These are phyloP conservation scores for Exobasidium rhododendri DNA, from an alignment of 1,284 basidiomycete species.

Conservation along the genomic window DNA sequence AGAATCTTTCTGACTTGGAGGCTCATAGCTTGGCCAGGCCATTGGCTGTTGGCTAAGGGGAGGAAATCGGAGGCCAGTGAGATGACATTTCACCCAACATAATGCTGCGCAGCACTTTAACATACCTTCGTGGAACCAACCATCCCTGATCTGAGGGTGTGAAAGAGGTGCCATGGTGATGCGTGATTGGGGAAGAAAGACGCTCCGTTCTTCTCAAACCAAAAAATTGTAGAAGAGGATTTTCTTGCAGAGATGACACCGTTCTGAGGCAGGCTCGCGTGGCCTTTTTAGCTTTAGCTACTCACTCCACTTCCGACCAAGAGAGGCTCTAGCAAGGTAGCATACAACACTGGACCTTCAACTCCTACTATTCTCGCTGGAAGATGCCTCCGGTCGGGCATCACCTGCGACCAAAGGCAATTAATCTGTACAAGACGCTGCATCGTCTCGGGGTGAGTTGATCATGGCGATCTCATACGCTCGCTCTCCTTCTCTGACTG, in stretches of 20 bases:
- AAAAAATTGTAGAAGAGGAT: no score
- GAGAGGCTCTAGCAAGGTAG: no score
- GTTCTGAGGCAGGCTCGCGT: no score
- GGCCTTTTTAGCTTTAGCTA: no score
- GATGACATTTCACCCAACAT: neutral
- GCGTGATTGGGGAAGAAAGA: neutral
- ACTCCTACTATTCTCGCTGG: no score
- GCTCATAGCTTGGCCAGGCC: slow-evolving; percentile 67
- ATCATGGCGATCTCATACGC: neutral
- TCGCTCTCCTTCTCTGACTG: neutral
- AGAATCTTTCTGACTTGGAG: slow-evolving; percentile 81
- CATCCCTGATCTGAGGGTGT: slow-evolving; percentile 64
- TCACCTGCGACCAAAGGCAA: slow-evolving; percentile 45
- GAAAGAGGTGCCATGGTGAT: slow-evolving; percentile 18
- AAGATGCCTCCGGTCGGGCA: slow-evolving; percentile 51
- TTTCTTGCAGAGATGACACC: no score
- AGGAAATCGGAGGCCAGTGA: neutral
- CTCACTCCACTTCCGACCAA: no score
- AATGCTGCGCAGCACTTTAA: no score
- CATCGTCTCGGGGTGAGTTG: slow-evolving; percentile 42
- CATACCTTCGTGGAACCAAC: slow-evolving; percentile 87
- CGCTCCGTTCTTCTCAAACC: no score
- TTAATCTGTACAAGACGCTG: slow-evolving; percentile 50
- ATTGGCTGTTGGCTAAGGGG: slow-evolving; percentile 75
- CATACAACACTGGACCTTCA: no score